A percentile compares a stretch with the other conserved stretches of the same genome.
These are phyloP conservation scores for Pleurotus cornucopiae DNA, from an alignment of 768 basidiomycete genomes.

Conservation along the genomic window DNA sequence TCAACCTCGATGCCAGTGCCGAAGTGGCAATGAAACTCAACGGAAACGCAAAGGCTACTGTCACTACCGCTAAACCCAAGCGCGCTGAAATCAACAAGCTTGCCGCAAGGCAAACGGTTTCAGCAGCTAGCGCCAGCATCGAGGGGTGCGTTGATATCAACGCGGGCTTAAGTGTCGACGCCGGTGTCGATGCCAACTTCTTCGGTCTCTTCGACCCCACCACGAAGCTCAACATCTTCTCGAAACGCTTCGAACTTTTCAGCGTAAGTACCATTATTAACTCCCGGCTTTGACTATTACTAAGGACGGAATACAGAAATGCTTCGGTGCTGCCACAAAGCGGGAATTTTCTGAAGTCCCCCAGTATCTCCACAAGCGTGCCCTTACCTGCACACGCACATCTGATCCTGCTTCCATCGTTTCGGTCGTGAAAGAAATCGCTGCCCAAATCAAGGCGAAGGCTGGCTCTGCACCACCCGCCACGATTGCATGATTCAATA, in stretches of 20 bases:
- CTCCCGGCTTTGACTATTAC: too few species aligned
- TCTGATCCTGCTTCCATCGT: not conserved
- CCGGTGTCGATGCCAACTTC: slow-evolving; percentile 26
- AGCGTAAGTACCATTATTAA: slow-evolving; percentile 19
- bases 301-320: not conserved
- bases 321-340: not conserved
- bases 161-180: slow-evolving; percentile 25
- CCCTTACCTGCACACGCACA: not conserved
- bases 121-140: slow-evolving; percentile 8
- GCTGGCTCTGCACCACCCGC: not conserved
- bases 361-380: not conserved
- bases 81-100: not conserved
- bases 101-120: not conserved
- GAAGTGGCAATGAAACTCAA: slow-evolving; percentile 17
- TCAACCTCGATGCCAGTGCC: slow-evolving; percentile 24
- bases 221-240: slow-evolving; percentile 27
- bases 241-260: slow-evolving; percentile 32
- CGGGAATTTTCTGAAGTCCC: not conserved
- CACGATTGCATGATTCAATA: not conserved
- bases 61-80: slow-evolving; percentile 6
- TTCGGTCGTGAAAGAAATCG: not conserved
- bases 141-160: slow-evolving; percentile 29
- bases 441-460: not conserved
- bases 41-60: slow-evolving; percentile 11
- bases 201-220: slow-evolving; percentile 25